These are phyloP conservation scores for Ophiostoma pallidulum DNA, from an alignment of 2,329 filamentous ascomycete genomes.

Conservation along the genomic window DNA sequence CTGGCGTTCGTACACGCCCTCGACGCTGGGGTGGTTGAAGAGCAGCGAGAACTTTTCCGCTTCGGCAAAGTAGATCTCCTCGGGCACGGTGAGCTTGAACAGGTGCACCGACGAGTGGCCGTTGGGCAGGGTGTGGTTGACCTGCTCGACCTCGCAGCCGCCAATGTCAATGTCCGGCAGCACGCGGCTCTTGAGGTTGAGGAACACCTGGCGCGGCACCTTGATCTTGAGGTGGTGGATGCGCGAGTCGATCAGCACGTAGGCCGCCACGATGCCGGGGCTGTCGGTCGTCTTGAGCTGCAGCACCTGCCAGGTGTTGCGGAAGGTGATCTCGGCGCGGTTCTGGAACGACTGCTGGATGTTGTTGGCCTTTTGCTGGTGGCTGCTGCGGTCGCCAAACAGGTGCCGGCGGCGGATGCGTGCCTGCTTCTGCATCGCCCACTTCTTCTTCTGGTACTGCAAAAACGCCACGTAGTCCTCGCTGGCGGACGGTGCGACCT, in stretches of 20 bases:
- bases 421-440: slow-evolving; percentile 94
- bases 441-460: slow-evolving; percentile 95
- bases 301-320: slow-evolving; percentile 88
- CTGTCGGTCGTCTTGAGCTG: slow-evolving; percentile 75
- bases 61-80: slow-evolving; percentile 79
- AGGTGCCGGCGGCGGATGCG: slow-evolving; percentile 76
- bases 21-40: slow-evolving; percentile 87
- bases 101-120: slow-evolving; percentile 89
- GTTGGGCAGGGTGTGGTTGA: slow-evolving; percentile 87
- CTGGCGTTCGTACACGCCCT: slow-evolving; percentile 94
- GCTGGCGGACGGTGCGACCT: slow-evolving; percentile 72
- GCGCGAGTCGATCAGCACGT: slow-evolving; percentile 88
- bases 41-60: slow-evolving; percentile 71
- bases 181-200: slow-evolving; percentile 83
- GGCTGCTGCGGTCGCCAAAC: slow-evolving; percentile 67
- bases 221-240: slow-evolving; percentile 81
- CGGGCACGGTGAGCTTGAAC: slow-evolving; percentile 85
- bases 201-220: slow-evolving; percentile 78
- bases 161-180: slow-evolving; percentile 81
- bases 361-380: slow-evolving; percentile 41
- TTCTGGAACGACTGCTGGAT: slow-evolving; percentile 72
- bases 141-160: slow-evolving; percentile 83
- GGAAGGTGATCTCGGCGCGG: slow-evolving; percentile 82
- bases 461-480: slow-evolving; percentile 84
- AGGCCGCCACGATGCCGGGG: slow-evolving; percentile 78